Evolutionary conservation across 495 filamentous ascomycete genomes (phyloP).

Genomic region (Saxophila tyrrhenica): DNA sequence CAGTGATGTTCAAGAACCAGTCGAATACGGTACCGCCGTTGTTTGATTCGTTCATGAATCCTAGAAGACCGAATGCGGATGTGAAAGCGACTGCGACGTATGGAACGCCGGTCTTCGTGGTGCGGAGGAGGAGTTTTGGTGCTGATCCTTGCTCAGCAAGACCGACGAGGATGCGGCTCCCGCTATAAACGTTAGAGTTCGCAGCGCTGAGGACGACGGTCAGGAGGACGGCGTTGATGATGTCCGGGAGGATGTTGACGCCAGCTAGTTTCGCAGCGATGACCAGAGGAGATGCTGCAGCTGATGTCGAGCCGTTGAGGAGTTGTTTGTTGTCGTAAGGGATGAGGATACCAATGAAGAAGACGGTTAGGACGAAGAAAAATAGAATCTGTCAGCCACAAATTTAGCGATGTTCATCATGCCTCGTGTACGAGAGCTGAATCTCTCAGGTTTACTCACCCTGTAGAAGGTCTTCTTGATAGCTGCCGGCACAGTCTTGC

Average conservation of each 20-base stretch:
- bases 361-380: constrained; percentile 56
- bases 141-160: constrained; percentile 55
- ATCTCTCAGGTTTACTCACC: too few relatives aligned
- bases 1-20: constrained; percentile 34
- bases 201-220: constrained; percentile 56
- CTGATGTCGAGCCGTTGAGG: constrained; percentile 40
- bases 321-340: constrained; percentile 27
- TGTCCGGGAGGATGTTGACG: constrained; percentile 53
- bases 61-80: constrained; percentile 44
- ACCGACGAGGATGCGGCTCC: constrained; percentile 64
- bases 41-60: constrained; percentile 49
- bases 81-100: constrained; percentile 46
- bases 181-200: constrained; percentile 74
- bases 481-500: constrained; percentile 65
- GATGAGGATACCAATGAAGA: constrained; percentile 48
- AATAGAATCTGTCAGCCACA: constrained; percentile 74
- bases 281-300: constrained; percentile 57
- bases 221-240: constrained; percentile 68
- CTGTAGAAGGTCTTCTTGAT: constrained; percentile 72
- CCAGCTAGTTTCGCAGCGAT: constrained; percentile 51
- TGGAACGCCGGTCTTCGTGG: constrained; percentile 48
- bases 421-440: too few relatives aligned
- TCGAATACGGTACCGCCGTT: constrained; percentile 32
- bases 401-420: too few relatives aligned
- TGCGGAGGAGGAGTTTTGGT: constrained; percentile 44